Conservation (phyloP, 306 rosid genomes). For the Acacia acuminata region DNA sequence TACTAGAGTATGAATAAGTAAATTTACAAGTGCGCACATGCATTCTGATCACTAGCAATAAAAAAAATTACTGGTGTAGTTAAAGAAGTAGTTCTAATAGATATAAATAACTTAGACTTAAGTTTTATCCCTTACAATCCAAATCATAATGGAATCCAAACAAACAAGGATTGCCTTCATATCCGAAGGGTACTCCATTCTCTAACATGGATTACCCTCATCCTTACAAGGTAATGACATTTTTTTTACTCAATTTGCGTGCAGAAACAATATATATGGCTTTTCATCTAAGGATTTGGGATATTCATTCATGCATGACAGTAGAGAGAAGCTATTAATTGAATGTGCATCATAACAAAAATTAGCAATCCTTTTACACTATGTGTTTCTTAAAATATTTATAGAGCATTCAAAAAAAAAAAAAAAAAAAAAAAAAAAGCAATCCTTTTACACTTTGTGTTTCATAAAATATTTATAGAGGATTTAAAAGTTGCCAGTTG, state of each 20-base stretch:
- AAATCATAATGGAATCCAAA: too few relatives aligned
- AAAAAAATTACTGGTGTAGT: too few relatives aligned
- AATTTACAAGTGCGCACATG: too few relatives aligned
- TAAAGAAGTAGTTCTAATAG: too few relatives aligned
- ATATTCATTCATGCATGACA: not conserved
- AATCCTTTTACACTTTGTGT: not conserved
- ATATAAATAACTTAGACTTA: too few relatives aligned
- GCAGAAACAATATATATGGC: too few relatives aligned
- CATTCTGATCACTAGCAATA: too few relatives aligned
- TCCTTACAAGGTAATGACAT: not conserved
- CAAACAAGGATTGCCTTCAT: not conserved
- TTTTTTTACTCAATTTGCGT: not conserved
- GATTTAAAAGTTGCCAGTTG: constrained; percentile 11
- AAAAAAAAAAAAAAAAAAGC: too few relatives aligned
- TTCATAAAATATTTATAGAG: not conserved
- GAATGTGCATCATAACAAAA: not conserved
- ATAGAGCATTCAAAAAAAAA: not conserved
- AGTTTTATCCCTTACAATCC: too few relatives aligned
- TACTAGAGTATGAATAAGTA: too few relatives aligned
- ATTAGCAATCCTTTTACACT: not conserved
- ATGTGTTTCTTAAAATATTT: not conserved
- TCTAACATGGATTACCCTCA: not conserved
- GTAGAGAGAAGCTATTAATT: not conserved
- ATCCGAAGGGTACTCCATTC: not conserved
- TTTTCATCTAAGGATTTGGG: not conserved